These are phyloP conservation scores for Basidiobolus meristosporus DNA, from an alignment of 371 early-diverging fungal species.

Conservation along the genomic window DNA sequence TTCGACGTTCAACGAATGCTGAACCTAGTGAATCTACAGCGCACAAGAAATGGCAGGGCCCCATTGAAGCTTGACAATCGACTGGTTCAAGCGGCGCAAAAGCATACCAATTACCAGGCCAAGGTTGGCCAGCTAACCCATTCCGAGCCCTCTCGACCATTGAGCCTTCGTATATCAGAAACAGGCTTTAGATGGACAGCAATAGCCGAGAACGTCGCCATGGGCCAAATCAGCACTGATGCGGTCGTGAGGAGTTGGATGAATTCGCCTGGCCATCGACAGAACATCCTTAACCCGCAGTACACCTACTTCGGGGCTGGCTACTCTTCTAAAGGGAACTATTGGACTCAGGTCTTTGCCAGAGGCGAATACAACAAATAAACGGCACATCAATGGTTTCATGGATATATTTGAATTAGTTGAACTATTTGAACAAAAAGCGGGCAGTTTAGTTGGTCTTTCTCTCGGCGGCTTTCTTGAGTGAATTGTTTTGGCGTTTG, in stretches of 20 bases:
- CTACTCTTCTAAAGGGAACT: not conserved
- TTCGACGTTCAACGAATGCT: conserved; percentile 1
- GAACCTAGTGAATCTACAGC: not conserved
- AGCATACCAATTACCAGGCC: not conserved
- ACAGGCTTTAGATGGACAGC: not conserved
- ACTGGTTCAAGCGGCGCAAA: not conserved
- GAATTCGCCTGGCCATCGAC: conserved; percentile 6
- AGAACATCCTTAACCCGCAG: conserved; percentile 3
- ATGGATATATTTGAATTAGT: no score
- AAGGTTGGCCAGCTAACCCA: not conserved
- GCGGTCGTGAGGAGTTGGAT: conserved; percentile 3
- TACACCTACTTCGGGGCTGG: conserved; percentile 4
- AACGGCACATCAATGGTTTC: no score
- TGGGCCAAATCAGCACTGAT: not conserved
- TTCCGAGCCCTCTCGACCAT: not conserved
- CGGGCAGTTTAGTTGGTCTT: no score
- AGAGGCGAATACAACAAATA: no score
- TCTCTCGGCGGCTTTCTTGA: no score
- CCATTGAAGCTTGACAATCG: not conserved
- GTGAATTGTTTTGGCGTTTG: no score
- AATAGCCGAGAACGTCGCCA: conserved; percentile 2
- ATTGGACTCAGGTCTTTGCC: conserved; percentile 5
- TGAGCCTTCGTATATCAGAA: no score
- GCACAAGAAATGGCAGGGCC: not conserved
- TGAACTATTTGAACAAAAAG: no score